phyloP scores from a whole-genome alignment of 345 rosid genomes.

The Camelina neglecta region DNA sequence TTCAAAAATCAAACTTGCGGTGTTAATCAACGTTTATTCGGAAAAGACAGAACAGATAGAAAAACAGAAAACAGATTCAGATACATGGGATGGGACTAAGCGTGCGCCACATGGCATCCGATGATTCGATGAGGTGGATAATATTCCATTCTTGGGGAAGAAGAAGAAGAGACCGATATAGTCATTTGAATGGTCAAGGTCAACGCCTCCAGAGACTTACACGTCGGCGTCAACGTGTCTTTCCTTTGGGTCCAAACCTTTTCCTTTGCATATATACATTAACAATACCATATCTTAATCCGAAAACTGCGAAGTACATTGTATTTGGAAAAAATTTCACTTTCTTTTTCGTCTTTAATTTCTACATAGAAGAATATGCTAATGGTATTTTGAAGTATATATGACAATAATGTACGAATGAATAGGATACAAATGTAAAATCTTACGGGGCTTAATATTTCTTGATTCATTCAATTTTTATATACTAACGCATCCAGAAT shows the following conservation, averaged over 20 bases:
- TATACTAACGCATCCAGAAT: neutral
- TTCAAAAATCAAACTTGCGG: neutral
- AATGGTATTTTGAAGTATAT: neutral
- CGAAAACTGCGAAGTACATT: conserved; percentile 30
- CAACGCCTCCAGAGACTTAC: conserved; percentile 40
- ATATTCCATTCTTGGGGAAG: conserved; percentile 40
- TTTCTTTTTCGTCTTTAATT: neutral
- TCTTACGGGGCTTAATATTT: too few relatives aligned
- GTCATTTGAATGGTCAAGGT: conserved; percentile 44
- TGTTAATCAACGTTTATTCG: conserved; percentile 19
- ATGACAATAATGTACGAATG: too few relatives aligned
- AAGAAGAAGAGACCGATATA: conserved; percentile 21
- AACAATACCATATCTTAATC: conserved; percentile 24
- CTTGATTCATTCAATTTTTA: neutral
- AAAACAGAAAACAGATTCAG: conserved; percentile 28
- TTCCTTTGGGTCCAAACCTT: conserved; percentile 5
- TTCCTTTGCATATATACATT: conserved; percentile 1
- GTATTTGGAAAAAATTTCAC: conserved; percentile 27
- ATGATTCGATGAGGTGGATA: conserved; percentile 27
- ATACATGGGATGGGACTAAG: conserved; percentile 31
- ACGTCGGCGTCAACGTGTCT: conserved; percentile 46
- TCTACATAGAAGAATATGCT: conserved; percentile 12
- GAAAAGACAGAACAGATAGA: neutral
- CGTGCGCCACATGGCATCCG: conserved; percentile 33
- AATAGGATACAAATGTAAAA: too few relatives aligned